Conservation (phyloP, 164 flowering plant genomes). For the Piper betle region DNA sequence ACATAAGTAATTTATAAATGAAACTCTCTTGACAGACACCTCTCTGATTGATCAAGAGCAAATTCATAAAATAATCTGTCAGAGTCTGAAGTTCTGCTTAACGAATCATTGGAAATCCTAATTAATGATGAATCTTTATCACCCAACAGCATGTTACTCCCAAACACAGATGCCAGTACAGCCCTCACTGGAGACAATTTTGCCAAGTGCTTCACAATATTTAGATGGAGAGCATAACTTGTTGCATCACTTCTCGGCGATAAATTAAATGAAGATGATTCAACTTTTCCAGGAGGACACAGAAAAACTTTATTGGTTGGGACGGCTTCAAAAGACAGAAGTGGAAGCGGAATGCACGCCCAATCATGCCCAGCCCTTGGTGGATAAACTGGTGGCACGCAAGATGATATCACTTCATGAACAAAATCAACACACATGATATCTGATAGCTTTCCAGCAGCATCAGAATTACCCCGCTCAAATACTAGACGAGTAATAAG, state of each 20-base stretch:
- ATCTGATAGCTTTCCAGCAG: conserved; percentile 91
- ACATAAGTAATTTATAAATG: neutral
- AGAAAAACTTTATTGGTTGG: conserved; percentile 41
- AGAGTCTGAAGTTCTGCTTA: conserved; percentile 48
- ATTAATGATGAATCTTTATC: conserved; percentile 45
- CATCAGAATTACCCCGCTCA: conserved; percentile 94
- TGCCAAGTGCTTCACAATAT: conserved; percentile 78
- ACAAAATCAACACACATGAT: conserved; percentile 95
- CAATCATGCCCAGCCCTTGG: conserved; percentile 90
- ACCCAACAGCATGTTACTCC: conserved; percentile 66
- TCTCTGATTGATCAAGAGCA: conserved; percentile 96
- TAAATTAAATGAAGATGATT: conserved; percentile 37
- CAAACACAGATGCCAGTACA: conserved; percentile 91
- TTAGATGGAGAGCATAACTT: conserved; percentile 77
- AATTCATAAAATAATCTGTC: conserved; percentile 86
- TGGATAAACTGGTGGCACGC: conserved; percentile 97
- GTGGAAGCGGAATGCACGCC: conserved; percentile 85
- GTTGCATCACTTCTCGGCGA: conserved; percentile 43
- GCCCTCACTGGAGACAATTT: conserved; percentile 92
- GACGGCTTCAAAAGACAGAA: conserved; percentile 30
- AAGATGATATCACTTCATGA: conserved; percentile 92
- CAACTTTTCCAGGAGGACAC: conserved; percentile 51
- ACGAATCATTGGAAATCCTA: conserved; percentile 40
- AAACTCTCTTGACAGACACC: conserved; percentile 27
- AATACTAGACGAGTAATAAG: conserved; percentile 91